A percentile compares a stretch with the other conserved stretches of the same genome.
Conservation (phyloP, 805 yeast genomes). For the Metschnikowia orientalis region DNA sequence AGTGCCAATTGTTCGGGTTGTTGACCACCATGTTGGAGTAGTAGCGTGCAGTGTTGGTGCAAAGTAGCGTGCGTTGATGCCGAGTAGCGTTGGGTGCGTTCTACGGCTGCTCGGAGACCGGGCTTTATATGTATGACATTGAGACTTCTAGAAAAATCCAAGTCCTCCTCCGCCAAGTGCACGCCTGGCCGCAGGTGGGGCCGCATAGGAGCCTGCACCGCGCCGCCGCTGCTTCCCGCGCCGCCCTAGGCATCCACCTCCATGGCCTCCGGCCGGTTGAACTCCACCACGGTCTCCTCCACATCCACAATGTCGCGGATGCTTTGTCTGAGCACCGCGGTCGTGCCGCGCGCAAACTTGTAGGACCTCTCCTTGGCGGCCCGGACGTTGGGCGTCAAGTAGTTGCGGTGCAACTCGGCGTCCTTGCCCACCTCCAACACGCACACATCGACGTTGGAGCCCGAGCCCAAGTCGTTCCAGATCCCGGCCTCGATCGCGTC, state of each 20-base stretch:
- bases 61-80: too few species aligned
- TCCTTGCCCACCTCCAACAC: constrained; percentile 93
- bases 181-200: too few species aligned
- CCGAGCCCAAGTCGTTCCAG: constrained; percentile 98
- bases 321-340: constrained; percentile 71
- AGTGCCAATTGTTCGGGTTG: constrained; percentile 99
- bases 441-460: constrained; percentile 96
- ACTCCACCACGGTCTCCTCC: constrained; percentile 54
- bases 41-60: too few species aligned
- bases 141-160: constrained; percentile 6
- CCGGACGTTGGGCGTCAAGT: constrained; percentile 86
- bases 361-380: constrained; percentile 77
- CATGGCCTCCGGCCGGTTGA: constrained; percentile 34
- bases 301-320: constrained; percentile 64
- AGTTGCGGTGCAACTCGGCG: constrained; percentile 80
- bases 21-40: constrained; percentile 73
- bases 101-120: constrained; percentile 1
- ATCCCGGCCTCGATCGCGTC: constrained; percentile 97
- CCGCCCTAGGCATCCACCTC: constrained; percentile 36
- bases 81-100: neutral
- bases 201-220: neutral
- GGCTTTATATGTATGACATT: constrained; percentile 3
- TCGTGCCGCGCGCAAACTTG: constrained; percentile 90
- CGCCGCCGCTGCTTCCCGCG: neutral
- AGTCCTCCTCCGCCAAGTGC: too few species aligned